These are phyloP conservation scores for Apostasia shenzhenica DNA, from an alignment of 106 monocot species.

Conservation along the genomic window DNA sequence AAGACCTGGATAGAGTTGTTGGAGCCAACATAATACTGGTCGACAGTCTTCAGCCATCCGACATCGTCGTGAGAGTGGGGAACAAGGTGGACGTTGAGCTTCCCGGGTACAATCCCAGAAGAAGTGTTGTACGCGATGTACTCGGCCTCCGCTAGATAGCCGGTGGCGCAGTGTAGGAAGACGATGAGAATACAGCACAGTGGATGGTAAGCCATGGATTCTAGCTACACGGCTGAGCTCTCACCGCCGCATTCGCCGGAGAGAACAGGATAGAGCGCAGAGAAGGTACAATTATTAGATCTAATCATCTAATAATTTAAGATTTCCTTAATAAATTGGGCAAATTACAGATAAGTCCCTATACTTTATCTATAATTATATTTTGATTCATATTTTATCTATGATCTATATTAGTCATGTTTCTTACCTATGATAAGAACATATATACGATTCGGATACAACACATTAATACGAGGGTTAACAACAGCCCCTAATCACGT, in stretches of 20 bases:
- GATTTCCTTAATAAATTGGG: too few species aligned
- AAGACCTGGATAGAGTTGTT: slow-evolving; percentile 69
- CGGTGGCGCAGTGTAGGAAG: slow-evolving; percentile 8
- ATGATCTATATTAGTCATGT: too few species aligned
- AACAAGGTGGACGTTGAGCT: slow-evolving; percentile 94
- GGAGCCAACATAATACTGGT: slow-evolving; percentile 84
- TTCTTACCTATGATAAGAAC: too few species aligned
- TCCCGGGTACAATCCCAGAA: slow-evolving; percentile 57
- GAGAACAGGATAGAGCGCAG: too few species aligned
- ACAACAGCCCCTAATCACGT: too few species aligned
- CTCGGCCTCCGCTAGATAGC: slow-evolving; percentile 14
- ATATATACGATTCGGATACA: too few species aligned
- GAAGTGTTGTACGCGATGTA: slow-evolving; percentile 98
- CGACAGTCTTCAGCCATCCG: slow-evolving; percentile 81
- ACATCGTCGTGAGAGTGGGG: slow-evolving; percentile 82
- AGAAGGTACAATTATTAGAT: too few species aligned
- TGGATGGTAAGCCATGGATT: slow-evolving; percentile 27
- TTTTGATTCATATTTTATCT: too few species aligned
- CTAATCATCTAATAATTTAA: too few species aligned
- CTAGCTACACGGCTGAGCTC: background rate
- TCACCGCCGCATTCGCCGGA: background rate
- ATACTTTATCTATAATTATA: too few species aligned
- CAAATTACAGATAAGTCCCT: too few species aligned
- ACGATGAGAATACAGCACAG: slow-evolving; percentile 7
- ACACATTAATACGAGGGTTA: too few species aligned